A percentile compares a stretch with the other conserved stretches of the same genome.
Conservation (phyloP, 192 early-diverging fungal genomes). For the Coemansia sp. region DNA sequence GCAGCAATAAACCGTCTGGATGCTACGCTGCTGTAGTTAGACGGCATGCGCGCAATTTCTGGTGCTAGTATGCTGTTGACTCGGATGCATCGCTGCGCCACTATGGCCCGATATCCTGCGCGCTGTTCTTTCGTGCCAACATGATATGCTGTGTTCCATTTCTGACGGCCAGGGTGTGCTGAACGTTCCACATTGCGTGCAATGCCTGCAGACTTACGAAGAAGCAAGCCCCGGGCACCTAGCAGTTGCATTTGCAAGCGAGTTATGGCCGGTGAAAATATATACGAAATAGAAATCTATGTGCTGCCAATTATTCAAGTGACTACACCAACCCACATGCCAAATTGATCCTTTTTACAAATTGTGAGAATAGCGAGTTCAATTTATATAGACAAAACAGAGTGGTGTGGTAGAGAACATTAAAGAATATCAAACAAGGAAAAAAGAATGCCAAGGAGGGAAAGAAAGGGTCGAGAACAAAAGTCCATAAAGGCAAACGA, state of each 20-base stretch:
- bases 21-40: conserved; percentile 10
- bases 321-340: not conserved
- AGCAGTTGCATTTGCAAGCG: conserved; percentile 22
- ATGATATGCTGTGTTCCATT: not conserved
- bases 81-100: not conserved
- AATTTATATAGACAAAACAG: not conserved
- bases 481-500: not conserved
- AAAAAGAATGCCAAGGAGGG: conserved; percentile 1
- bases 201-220: not conserved
- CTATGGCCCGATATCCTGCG: conserved; percentile 16
- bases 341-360: not conserved
- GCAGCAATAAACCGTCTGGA: conserved; percentile 43
- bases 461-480: conserved; percentile 5
- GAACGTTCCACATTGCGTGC: not conserved
- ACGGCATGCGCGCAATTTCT: conserved; percentile 16
- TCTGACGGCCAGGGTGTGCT: not conserved
- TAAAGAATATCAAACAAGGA: conserved; percentile 2
- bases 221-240: conserved; percentile 13
- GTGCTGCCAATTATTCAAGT: not conserved
- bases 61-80: not conserved
- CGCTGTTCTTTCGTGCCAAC: not conserved
- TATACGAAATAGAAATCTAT: not conserved
- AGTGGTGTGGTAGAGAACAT: not conserved
- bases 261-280: not conserved
- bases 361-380: not conserved